phyloP scores from a whole-genome alignment of 2,329 filamentous ascomycete species.

The Diaporthe aspalathi region DNA sequence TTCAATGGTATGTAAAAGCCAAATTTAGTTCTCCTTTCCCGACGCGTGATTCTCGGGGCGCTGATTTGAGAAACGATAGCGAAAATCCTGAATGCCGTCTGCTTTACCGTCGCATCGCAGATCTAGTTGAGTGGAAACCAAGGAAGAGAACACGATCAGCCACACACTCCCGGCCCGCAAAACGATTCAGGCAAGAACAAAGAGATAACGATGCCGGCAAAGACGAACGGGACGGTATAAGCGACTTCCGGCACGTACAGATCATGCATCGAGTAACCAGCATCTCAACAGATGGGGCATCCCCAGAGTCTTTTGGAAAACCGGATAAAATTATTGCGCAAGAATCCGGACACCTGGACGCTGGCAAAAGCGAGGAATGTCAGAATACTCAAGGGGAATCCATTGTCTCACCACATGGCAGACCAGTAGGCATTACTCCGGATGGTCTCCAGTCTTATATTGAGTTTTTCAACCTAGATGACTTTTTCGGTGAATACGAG shows the following conservation, averaged over 20 bases:
- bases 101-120: neutral
- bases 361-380: no score
- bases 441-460: no score
- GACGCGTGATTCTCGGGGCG: no score
- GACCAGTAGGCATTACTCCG: no score
- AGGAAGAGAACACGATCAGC: neutral
- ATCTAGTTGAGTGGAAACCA: neutral
- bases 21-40: neutral
- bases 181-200: neutral
- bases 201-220: neutral
- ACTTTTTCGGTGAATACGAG: no score
- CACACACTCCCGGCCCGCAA: neutral
- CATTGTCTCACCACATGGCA: no score
- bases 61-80: neutral
- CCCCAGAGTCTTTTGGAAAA: no score
- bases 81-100: neutral
- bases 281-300: no score
- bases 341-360: no score
- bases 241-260: constrained; percentile 5
- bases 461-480: no score
- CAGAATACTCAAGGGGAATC: no score
- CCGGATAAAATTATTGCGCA: no score
- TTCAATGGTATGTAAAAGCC: constrained; percentile 14
- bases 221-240: neutral
- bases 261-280: neutral